A percentile compares a stretch with the other conserved stretches of the same genome.
phyloP scores from a whole-genome alignment of 2,329 filamentous ascomycete genomes.

The Nemania abortiva region DNA sequence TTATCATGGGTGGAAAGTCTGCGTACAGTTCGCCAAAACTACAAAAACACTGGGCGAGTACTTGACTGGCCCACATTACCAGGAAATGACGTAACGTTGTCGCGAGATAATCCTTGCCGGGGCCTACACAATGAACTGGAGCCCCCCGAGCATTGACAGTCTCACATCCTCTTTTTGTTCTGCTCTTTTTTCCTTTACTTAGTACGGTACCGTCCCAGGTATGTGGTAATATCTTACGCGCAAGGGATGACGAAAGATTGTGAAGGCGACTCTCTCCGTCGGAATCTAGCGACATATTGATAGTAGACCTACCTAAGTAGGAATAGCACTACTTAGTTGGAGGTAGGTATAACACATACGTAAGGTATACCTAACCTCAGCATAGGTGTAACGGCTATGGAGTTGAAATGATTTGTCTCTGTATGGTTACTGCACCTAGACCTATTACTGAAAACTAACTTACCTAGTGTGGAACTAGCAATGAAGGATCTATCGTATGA shows the following conservation, averaged over 20 bases:
- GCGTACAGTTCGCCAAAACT: constrained; percentile 21
- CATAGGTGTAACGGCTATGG: background rate
- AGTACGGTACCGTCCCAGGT: background rate
- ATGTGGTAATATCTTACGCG: background rate
- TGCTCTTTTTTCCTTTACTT: constrained; percentile 1
- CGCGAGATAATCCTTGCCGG: constrained; percentile 38
- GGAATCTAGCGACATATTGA: background rate
- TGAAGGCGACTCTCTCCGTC: background rate
- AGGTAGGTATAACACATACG: background rate
- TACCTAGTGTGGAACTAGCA: constrained; percentile 1
- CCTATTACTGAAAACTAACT: background rate
- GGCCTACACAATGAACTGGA: constrained; percentile 23
- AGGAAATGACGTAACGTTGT: constrained; percentile 50
- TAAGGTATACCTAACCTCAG: background rate
- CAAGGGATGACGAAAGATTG: constrained; percentile 4
- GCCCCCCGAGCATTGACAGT: constrained; percentile 16
- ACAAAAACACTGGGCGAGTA: constrained; percentile 44
- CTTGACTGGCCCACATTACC: constrained; percentile 37
- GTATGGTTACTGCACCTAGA: background rate
- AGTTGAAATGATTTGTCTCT: background rate
- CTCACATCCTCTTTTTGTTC: constrained; percentile 15
- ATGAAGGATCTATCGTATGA: constrained; percentile 28
- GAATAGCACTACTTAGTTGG: background rate
- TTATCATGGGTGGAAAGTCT: constrained; percentile 14
- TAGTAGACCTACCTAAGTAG: background rate